Evolutionary conservation across 345 rosid species (phyloP).

Genomic region (Rhodomyrtus tomentosa): DNA sequence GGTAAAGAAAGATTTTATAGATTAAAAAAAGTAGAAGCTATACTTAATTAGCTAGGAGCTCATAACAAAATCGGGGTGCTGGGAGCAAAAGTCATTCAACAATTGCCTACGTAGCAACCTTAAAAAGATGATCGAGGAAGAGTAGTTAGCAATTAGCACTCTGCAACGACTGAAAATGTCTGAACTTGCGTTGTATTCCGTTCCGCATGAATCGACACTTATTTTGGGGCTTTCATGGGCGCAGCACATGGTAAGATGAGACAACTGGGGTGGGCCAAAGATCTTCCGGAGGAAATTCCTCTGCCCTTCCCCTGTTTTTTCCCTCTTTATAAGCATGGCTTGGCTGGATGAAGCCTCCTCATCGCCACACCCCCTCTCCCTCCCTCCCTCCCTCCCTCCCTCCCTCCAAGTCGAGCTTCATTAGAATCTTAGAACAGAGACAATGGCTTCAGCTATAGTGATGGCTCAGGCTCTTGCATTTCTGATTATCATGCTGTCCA

Average conservation of each 20-base stretch:
- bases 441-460: neutral
- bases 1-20: neutral
- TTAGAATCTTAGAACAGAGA: neutral
- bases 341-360: neutral
- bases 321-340: neutral
- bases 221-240: neutral
- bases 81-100: neutral
- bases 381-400: neutral
- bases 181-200: neutral
- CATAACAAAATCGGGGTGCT: neutral
- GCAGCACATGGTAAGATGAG: neutral
- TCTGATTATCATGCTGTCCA: neutral
- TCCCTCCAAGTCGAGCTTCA: neutral
- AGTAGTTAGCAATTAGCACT: neutral
- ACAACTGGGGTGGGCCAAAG: neutral
- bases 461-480: slow-evolving; percentile 1
- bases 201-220: neutral
- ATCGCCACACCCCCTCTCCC: neutral
- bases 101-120: neutral
- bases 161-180: too few relatives aligned
- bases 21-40: too few relatives aligned
- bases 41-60: neutral
- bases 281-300: neutral
- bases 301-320: neutral
- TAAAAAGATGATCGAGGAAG: neutral